Conservation (phyloP, 169 alveolate species). For the Amoebophrya sp. region DNA sequence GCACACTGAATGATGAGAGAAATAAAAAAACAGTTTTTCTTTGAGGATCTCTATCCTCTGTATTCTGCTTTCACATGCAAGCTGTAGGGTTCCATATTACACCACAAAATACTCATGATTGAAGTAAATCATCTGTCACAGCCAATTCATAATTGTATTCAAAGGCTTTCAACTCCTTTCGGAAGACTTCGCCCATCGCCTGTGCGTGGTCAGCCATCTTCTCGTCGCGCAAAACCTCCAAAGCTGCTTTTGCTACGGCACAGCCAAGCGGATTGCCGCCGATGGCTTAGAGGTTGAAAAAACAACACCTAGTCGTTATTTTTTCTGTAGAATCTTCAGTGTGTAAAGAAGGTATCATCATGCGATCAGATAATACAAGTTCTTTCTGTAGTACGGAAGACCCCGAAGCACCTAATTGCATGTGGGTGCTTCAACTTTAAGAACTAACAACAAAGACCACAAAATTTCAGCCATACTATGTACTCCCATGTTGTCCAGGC, state of each 20-base stretch:
- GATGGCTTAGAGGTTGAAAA: conserved; percentile 1
- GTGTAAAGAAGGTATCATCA: not conserved
- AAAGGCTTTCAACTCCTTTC: conserved; percentile 48
- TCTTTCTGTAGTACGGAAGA: not conserved
- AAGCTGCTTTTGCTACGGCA: conserved; percentile 69
- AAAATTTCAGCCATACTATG: conserved; percentile 60
- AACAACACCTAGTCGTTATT: too few species aligned
- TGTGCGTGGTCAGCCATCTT: conserved; percentile 71
- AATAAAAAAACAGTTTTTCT: too few species aligned
- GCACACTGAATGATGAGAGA: too few species aligned
- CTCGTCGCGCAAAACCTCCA: conserved; percentile 71
- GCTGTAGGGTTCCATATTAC: too few species aligned
- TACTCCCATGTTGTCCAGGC: conserved; percentile 86
- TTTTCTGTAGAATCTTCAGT: too few species aligned
- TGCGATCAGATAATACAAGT: not conserved
- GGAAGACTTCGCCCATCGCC: conserved; percentile 59
- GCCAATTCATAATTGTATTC: conserved; percentile 42
- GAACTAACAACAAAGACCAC: not conserved
- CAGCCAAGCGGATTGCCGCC: conserved; percentile 79
- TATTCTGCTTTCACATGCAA: too few species aligned
- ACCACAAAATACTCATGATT: too few species aligned
- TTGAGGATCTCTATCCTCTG: too few species aligned
- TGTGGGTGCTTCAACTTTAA: too few species aligned
- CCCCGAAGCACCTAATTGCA: too few species aligned
- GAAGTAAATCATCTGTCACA: too few species aligned